These are phyloP conservation scores for Pulchroboletus neoregius DNA, from an alignment of 1,284 basidiomycete genomes.

Conservation along the genomic window DNA sequence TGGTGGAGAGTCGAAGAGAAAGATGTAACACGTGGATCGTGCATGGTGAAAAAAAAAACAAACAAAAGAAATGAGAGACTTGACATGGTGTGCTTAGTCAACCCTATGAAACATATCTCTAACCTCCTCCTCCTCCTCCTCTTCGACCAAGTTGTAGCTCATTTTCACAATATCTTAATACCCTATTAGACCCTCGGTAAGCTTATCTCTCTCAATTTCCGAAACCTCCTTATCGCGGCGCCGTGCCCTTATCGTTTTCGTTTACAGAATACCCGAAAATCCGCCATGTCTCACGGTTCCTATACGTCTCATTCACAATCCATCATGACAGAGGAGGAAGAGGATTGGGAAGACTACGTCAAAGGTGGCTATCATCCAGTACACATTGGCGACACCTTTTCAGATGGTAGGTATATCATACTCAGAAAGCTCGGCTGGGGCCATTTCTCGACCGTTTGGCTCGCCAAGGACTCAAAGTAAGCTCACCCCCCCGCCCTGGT, in stretches of 20 bases:
- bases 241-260: slow-evolving; percentile 5
- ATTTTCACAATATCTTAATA: slow-evolving; percentile 16
- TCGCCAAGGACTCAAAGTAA: slow-evolving; percentile 82
- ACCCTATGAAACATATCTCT: too few species aligned
- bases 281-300: slow-evolving; percentile 41
- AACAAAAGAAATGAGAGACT: too few species aligned
- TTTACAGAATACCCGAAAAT: slow-evolving; percentile 36
- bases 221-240: slow-evolving; percentile 30
- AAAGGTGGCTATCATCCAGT: slow-evolving; percentile 95
- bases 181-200: slow-evolving; percentile 27
- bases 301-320: slow-evolving; percentile 54
- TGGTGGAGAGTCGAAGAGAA: not conserved
- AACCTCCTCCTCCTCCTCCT: not conserved
- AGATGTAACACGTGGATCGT: too few species aligned
- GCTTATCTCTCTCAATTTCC: slow-evolving; percentile 31
- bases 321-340: slow-evolving; percentile 75
- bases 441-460: slow-evolving; percentile 95
- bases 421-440: slow-evolving; percentile 98
- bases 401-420: slow-evolving; percentile 84
- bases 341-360: slow-evolving; percentile 84
- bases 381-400: slow-evolving; percentile 91
- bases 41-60: too few species aligned
- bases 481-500: not conserved
- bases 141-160: not conserved
- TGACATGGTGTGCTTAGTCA: too few species aligned